These are phyloP conservation scores for Flueggea neowawraea DNA, from an alignment of 441 rosid genomes.

Conservation along the genomic window DNA sequence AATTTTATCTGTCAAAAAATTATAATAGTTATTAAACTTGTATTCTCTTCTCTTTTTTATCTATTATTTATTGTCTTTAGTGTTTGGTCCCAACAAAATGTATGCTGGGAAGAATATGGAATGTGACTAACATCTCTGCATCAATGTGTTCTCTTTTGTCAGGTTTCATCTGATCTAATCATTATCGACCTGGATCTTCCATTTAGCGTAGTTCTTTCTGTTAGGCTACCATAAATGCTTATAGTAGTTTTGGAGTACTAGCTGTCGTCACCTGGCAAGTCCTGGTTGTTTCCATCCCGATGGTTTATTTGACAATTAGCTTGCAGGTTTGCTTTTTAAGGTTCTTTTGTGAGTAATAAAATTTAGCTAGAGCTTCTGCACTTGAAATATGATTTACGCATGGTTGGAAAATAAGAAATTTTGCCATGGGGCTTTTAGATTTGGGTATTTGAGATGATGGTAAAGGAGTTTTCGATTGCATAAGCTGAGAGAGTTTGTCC, in stretches of 20 bases:
- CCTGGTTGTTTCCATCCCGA: conserved; percentile 82
- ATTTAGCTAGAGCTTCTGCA: not conserved
- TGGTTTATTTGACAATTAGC: conserved; percentile 55
- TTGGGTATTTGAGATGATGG: not conserved
- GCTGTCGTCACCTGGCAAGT: conserved; percentile 94
- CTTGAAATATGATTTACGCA: not conserved
- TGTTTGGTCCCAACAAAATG: too few species aligned
- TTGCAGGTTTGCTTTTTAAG: conserved; percentile 60
- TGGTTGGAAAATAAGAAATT: too few species aligned
- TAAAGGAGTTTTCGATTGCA: not conserved
- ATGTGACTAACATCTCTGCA: not conserved
- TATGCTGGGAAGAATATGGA: not conserved
- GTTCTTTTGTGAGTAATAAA: not conserved
- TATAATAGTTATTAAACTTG: too few species aligned
- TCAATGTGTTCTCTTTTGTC: not conserved
- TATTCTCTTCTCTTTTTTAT: too few species aligned
- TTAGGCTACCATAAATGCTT: conserved; percentile 59
- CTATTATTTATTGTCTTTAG: too few species aligned
- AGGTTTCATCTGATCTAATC: conserved; percentile 92
- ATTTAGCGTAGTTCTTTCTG: conserved; percentile 55
- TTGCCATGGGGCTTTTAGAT: too few species aligned
- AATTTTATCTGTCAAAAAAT: too few species aligned
- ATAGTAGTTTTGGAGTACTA: conserved; percentile 70
- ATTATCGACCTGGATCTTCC: conserved; percentile 94
- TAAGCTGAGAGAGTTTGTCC: not conserved